Evolutionary conservation across 305 asterid genomes (phyloP).

Genomic region (Fraxinus velutina): DNA sequence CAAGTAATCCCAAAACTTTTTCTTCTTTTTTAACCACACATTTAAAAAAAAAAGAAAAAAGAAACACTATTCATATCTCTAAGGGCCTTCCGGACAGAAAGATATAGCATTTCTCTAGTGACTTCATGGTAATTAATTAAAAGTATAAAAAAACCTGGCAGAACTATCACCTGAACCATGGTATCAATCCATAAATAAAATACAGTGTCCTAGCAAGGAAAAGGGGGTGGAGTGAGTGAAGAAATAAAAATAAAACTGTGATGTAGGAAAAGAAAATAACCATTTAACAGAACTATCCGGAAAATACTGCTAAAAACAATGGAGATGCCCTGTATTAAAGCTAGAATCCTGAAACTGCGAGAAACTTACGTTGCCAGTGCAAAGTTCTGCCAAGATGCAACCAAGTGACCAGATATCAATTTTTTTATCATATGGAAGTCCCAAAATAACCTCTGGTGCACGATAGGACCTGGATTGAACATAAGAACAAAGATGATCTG

Average conservation of each 20-base stretch:
- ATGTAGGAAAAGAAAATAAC: neutral
- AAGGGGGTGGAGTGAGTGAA: neutral
- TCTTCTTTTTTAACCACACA: too few relatives aligned
- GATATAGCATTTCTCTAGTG: neutral
- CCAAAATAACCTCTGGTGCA: constrained; percentile 96
- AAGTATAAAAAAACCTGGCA: neutral
- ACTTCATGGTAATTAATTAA: neutral
- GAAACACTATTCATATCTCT: neutral
- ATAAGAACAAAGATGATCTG: constrained; percentile 96
- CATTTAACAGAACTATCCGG: neutral
- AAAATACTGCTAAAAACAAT: neutral
- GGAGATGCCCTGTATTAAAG: neutral
- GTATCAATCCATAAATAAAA: neutral
- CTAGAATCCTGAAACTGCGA: constrained; percentile 5
- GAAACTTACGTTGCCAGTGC: constrained; percentile 92
- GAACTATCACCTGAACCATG: neutral
- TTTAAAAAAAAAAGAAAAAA: too few relatives aligned
- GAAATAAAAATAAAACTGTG: neutral
- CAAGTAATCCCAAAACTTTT: too few relatives aligned
- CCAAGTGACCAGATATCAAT: constrained; percentile 99
- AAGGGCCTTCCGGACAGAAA: neutral
- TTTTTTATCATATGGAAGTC: constrained; percentile 88
- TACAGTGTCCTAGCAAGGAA: neutral
- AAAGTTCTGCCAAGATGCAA: constrained; percentile 97
- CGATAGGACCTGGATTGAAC: constrained; percentile 98